Evolutionary conservation across 805 yeast species (phyloP), one percentile per base, ranked within the genome.

Genomic region (Zygosaccharomyces rouxii): DNA sequence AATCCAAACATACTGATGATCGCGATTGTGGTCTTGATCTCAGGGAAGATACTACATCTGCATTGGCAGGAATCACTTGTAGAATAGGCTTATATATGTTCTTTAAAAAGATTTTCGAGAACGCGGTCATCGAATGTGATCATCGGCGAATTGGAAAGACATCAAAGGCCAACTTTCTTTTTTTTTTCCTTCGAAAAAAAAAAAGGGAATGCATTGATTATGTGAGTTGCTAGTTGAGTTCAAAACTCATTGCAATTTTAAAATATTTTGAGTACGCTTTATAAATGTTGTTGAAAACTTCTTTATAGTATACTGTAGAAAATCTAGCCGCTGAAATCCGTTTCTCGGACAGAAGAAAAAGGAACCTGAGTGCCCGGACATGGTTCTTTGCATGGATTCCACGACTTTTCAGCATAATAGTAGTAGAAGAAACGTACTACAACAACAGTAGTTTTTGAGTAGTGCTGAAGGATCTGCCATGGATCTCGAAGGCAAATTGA

Each of bases 401-500:
- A 16, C 28, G 30, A 21, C 16, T 38, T 38, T 22, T 19, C 28
- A 38, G 19, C 13, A 38, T 38, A 26, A 23, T 10, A 25, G 21
- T 11, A 38, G 6, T 13, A 14, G 1, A 22, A 21, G n/a, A 23
- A 25, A 26, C 13, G 25, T 21, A n/a, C 19, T 14, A 37, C 13
- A 18, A 37, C 13, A 37, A 13, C 10, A 38, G 21, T 23, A 3
- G 18, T 9, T 22, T 2, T 38, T 18, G 35, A 31, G n/a, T 28
- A 31, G 23, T 16, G 21, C 23, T 42, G 38, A 22, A 11, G 40
- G 29, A 14, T 14, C 9, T 33, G 31, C 5, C 11, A 37, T 45
- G 46, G 44, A 19, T 22, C 35, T 41, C 41, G 48, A 41, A 35
- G 28, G 33, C 14, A 37, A 42, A 21, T 42, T 45, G 44, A 21